Conservation (phyloP, 768 basidiomycete genomes). For the Lactifluus subvellereus region DNA sequence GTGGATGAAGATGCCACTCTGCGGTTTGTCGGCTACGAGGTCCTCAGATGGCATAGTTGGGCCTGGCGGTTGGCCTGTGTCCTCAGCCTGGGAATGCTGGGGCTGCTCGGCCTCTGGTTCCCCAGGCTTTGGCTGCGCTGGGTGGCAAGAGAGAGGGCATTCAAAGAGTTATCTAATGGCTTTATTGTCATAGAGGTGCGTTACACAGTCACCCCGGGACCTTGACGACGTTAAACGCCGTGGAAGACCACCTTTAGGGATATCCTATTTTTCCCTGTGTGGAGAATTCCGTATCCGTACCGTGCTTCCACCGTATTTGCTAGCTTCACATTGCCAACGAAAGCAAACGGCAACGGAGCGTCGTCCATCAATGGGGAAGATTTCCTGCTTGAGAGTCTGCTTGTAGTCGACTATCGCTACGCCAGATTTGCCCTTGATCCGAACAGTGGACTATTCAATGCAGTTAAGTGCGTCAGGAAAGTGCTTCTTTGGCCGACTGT, state of each 20-base stretch:
- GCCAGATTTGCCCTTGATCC: constrained; percentile 86
- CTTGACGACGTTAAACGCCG: constrained; percentile 25
- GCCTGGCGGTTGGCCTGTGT: constrained; percentile 70
- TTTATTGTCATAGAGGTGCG: constrained; percentile 89
- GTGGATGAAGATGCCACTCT: constrained; percentile 87
- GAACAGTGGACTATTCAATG: constrained; percentile 70
- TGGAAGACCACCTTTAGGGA: constrained; percentile 78
- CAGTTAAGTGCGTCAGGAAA: constrained; percentile 56
- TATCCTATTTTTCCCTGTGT: constrained; percentile 69
- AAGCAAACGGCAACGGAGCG: constrained; percentile 26
- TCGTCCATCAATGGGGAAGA: constrained; percentile 31
- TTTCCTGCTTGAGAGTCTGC: constrained; percentile 45
- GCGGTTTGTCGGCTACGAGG: constrained; percentile 82
- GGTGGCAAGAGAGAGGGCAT: constrained; percentile 78
- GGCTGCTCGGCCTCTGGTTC: constrained; percentile 88
- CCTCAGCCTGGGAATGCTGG: constrained; percentile 63
- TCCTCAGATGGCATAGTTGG: constrained; percentile 51
- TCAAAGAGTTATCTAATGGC: constrained; percentile 60
- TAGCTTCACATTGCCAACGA: constrained; percentile 14
- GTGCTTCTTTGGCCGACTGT: background rate
- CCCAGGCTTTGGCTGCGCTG: constrained; percentile 87
- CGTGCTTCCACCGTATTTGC: constrained; percentile 78
- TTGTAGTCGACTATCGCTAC: constrained; percentile 86
- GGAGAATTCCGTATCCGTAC: constrained; percentile 66
- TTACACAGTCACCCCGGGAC: constrained; percentile 12